Conservation (phyloP, 2,329 filamentous ascomycete species). For the Fusarium pseudocircinatum region DNA sequence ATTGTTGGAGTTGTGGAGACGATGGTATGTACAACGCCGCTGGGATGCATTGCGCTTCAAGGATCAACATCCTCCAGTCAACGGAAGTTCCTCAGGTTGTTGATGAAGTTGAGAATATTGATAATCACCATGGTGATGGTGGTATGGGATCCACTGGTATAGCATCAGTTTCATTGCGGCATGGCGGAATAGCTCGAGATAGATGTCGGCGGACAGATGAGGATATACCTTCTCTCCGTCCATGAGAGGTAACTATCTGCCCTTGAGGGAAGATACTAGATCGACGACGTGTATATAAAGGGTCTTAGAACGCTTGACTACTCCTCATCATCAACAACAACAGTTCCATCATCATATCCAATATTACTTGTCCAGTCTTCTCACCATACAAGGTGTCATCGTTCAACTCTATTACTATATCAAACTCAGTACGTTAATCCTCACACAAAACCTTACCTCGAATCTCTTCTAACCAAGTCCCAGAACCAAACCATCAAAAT, state of each 20-base stretch:
- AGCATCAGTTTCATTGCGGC: not conserved
- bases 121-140: no score
- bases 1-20: no score
- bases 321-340: not conserved
- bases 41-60: not conserved
- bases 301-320: no score
- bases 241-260: not conserved
- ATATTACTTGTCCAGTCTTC: no score
- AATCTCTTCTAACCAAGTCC: accelerated
- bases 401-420: not conserved
- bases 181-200: not conserved
- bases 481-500: not conserved
- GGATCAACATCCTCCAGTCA: not conserved
- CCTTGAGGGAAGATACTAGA: accelerated
- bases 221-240: not conserved
- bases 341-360: not conserved
- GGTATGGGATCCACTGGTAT: no score
- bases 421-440: not conserved
- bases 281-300: not conserved
- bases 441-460: not conserved
- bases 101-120: accelerated
- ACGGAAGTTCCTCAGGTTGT: accelerated
- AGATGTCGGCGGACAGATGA: not conserved
- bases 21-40: not conserved
- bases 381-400: not conserved